phyloP scores from a whole-genome alignment of 2,329 filamentous ascomycete species.

The Beauveria pseudobassiana region DNA sequence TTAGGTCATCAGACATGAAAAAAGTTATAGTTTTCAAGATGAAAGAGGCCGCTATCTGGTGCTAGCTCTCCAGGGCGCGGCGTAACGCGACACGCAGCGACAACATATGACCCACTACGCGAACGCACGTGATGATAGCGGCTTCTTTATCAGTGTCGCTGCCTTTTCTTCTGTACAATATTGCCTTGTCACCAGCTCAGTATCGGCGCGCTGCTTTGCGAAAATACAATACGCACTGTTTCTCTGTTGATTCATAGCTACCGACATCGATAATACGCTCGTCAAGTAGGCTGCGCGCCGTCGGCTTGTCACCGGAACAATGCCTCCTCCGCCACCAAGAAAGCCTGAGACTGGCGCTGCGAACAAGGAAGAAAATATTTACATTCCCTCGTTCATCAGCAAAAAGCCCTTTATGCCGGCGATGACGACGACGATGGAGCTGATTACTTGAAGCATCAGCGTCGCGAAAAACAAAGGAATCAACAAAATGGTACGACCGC shows the following conservation, averaged over 20 bases:
- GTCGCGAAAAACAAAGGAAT: constrained; percentile 54
- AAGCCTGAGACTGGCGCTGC: constrained; percentile 30
- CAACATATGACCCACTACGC: constrained; percentile 12
- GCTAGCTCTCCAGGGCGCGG: neutral
- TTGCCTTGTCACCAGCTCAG: neutral
- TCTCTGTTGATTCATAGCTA: neutral
- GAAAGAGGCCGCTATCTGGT: neutral
- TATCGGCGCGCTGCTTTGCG: neutral
- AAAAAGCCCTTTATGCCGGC: constrained; percentile 94
- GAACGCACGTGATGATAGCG: constrained; percentile 23
- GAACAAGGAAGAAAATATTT: constrained; percentile 90
- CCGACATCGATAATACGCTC: neutral
- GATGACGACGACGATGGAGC: constrained; percentile 67
- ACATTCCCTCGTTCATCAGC: constrained; percentile 96
- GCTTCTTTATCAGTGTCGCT: constrained; percentile 5
- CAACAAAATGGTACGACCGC: constrained; percentile 87
- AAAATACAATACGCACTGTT: neutral
- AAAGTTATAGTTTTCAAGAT: neutral
- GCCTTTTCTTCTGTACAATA: neutral
- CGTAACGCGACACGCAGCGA: constrained; percentile 4
- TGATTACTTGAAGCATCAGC: constrained; percentile 96
- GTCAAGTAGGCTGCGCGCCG: neutral
- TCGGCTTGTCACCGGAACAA: neutral
- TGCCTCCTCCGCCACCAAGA: constrained; percentile 24
- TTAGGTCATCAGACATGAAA: neutral